Conservation (phyloP, 2,329 filamentous ascomycete species). For the Emmonsiellopsis sp. region DNA sequence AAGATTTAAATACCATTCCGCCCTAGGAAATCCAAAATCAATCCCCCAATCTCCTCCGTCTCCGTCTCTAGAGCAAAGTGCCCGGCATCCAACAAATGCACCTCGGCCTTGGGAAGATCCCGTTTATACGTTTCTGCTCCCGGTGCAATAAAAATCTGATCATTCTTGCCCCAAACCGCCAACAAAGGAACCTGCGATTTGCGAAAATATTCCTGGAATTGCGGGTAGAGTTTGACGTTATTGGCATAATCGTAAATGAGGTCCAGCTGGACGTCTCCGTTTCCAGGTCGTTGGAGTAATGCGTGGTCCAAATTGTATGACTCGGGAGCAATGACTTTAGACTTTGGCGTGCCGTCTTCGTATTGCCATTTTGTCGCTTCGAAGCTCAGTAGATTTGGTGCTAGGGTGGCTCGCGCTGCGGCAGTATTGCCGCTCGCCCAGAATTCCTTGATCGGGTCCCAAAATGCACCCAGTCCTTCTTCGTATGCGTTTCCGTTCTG, state of each 20-base stretch:
- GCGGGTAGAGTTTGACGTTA: slow-evolving; percentile 46
- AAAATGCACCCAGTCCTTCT: slow-evolving; percentile 47
- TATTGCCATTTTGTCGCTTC: slow-evolving; percentile 40
- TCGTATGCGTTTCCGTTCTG: slow-evolving; percentile 56
- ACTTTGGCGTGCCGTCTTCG: slow-evolving; percentile 28
- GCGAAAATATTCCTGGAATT: slow-evolving; percentile 49
- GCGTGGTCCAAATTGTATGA: slow-evolving; percentile 45
- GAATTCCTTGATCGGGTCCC: slow-evolving; percentile 39
- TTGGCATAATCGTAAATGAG: slow-evolving; percentile 50
- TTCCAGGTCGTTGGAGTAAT: slow-evolving; percentile 42
- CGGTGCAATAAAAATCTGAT: slow-evolving; percentile 35
- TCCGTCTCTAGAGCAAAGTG: slow-evolving; percentile 47
- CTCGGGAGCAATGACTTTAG: slow-evolving; percentile 34
- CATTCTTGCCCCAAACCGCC: slow-evolving; percentile 51
- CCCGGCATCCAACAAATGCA: slow-evolving; percentile 46
- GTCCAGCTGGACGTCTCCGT: slow-evolving; percentile 47
- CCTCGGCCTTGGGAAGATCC: slow-evolving; percentile 41
- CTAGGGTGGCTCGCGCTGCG: slow-evolving; percentile 29
- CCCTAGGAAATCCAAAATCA: slow-evolving; percentile 29
- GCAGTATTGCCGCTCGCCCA: slow-evolving; percentile 34
- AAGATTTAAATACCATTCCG: slow-evolving; percentile 2
- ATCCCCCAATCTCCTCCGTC: slow-evolving; percentile 25
- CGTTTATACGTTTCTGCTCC: slow-evolving; percentile 48
- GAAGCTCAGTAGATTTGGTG: slow-evolving; percentile 26
- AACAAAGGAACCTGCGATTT: slow-evolving; percentile 44